Base-by-base conservation (phyloP, 2,329 filamentous ascomycete genomes). In the Penicillium sp. region DNA sequence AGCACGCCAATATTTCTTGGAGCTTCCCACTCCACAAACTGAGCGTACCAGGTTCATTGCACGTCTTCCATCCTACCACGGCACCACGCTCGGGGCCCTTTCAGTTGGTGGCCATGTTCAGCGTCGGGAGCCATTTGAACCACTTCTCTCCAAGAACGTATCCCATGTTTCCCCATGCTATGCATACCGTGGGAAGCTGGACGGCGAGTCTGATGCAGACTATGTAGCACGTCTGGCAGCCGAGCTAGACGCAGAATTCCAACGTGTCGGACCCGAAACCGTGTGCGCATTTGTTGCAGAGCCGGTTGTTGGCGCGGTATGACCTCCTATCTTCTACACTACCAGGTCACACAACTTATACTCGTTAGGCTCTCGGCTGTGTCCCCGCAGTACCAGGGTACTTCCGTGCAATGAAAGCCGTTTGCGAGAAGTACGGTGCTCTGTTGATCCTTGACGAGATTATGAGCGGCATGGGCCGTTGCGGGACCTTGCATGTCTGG, bases 381-480 rank as follows among this genome's bases (percentile, higher is more conserved):
- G 85, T 90, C 0, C 82, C 86, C 0, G 78, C 87, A 0, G 80
- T 87, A 0, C 76, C 79, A 0, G 89, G 89, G 0, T 94, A 94
- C 63, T 85, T 93, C 49, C 75, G 79, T 50, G 88, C 87, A 0
- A 84, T 93, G 73, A 83, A 83, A 66, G 76, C 77, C 2, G 78
- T 94, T 1, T 94, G 90, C 70, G 82, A 88, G 52, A 84, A 83
- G 59, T 80, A 93, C 67, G 89, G 88, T 0, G 85, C 87, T 0
- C 81, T 94, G 0, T 78, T 94, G n/a, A 87, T 93, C 45, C 75
- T 93, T 0, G 91, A 94, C 66, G 90, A 93, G 69, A 81, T 91
- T 44, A 90, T 92, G 88, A 82, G 79, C 61, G 84, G 85, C 2
- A 82, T 83, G 76, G 85, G 85, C 7, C 79, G 84, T 7, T 79